Conservation (phyloP, 2,329 filamentous ascomycete species). For the Xenoacremonium recifei region DNA sequence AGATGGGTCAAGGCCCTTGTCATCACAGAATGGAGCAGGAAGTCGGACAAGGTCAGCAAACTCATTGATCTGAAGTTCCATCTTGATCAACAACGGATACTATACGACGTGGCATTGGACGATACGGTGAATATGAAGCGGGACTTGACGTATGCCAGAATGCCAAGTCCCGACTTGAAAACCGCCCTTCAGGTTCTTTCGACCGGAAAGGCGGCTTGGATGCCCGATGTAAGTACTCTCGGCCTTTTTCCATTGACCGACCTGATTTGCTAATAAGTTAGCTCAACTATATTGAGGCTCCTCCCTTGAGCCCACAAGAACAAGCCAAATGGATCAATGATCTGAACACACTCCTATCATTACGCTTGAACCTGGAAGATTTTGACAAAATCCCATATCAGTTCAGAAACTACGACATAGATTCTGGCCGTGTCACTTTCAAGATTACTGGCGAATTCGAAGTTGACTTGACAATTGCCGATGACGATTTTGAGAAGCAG, state of each 20-base stretch:
- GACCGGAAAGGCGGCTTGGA: slow-evolving; percentile 72
- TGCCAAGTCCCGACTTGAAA: slow-evolving; percentile 87
- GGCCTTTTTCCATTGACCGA: neutral
- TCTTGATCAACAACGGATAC: slow-evolving; percentile 60
- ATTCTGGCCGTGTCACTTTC: slow-evolving; percentile 88
- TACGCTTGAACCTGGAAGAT: slow-evolving; percentile 83
- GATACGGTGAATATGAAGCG: slow-evolving; percentile 71
- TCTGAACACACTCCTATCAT: slow-evolving; percentile 78
- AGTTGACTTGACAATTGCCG: slow-evolving; percentile 85
- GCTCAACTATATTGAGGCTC: slow-evolving; percentile 75
- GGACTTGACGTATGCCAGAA: slow-evolving; percentile 67
- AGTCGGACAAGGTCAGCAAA: slow-evolving; percentile 75
- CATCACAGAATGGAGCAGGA: slow-evolving; percentile 84
- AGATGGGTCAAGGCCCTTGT: slow-evolving; percentile 94
- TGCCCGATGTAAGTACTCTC: slow-evolving; percentile 66
- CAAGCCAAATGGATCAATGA: slow-evolving; percentile 74
- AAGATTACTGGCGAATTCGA: slow-evolving; percentile 82
- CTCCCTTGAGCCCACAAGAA: slow-evolving; percentile 67
- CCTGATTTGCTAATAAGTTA: slow-evolving; percentile 39
- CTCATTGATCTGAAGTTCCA: slow-evolving; percentile 84
- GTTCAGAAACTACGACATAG: slow-evolving; percentile 75
- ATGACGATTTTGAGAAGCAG: slow-evolving; percentile 78
- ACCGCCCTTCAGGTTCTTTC: slow-evolving; percentile 85
- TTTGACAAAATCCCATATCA: slow-evolving; percentile 71
- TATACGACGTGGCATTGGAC: slow-evolving; percentile 60